phyloP scores from a whole-genome alignment of 345 rosid species.

The Brassica carinata region DNA sequence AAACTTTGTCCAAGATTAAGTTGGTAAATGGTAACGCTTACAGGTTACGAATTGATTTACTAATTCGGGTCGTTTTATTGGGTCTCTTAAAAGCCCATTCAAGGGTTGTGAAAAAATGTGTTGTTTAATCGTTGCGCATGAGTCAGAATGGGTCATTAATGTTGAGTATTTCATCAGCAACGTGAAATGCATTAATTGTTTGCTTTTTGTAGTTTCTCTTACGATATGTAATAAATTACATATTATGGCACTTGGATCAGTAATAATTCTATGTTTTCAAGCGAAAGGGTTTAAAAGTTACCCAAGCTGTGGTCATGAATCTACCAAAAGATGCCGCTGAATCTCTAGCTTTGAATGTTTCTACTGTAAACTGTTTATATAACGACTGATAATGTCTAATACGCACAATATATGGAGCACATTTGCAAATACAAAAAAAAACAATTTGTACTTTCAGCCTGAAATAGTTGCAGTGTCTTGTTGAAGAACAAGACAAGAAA shows the following conservation, averaged over 20 bases:
- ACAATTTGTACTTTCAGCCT: conserved; percentile 14
- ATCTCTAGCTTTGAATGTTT: conserved; percentile 55
- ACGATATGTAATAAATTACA: too few relatives aligned
- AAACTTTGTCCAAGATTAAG: too few relatives aligned
- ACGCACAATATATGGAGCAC: conserved; percentile 7
- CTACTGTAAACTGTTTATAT: neutral
- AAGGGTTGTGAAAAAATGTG: neutral
- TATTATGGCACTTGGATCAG: neutral
- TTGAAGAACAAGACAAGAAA: conserved; percentile 49
- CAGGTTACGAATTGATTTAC: too few relatives aligned
- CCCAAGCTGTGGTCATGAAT: conserved; percentile 78
- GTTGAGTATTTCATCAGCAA: neutral
- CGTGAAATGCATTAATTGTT: neutral
- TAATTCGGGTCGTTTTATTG: neutral
- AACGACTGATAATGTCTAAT: neutral
- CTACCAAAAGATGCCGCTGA: conserved; percentile 84
- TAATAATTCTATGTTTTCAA: conserved; percentile 54
- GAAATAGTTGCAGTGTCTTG: conserved; percentile 33
- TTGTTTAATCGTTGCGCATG: neutral
- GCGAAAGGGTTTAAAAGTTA: conserved; percentile 64
- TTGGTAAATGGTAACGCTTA: too few relatives aligned
- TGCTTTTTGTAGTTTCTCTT: neutral
- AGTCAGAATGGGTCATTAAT: neutral
- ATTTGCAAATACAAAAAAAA: conserved; percentile 25
- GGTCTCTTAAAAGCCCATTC: neutral